Evolutionary conservation across 2,329 filamentous ascomycete species (phyloP).

Genomic region (Calonectria ilicicola): DNA sequence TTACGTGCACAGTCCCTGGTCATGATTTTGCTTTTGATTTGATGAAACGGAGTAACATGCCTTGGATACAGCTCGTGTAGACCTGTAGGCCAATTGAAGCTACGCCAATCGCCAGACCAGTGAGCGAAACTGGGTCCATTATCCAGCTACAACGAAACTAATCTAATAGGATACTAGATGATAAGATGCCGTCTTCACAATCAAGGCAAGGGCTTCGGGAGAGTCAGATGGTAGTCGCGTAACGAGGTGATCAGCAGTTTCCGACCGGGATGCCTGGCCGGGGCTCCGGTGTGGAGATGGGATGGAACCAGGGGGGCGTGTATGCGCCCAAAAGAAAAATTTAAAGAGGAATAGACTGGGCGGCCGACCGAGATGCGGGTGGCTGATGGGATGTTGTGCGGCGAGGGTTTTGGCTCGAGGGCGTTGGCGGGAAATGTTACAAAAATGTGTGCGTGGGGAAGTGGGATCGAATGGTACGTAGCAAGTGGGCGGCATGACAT

Average conservation of each 20-base stretch:
- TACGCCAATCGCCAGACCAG: slow-evolving; percentile 57
- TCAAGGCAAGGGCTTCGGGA: background rate
- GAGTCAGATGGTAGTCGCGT: background rate
- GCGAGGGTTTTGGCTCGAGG: slow-evolving; percentile 5
- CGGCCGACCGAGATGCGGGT: background rate
- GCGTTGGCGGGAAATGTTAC: slow-evolving; percentile 2
- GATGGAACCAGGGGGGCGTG: background rate
- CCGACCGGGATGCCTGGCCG: background rate
- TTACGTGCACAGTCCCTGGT: background rate
- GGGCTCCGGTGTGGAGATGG: background rate
- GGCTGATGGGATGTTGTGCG: slow-evolving; percentile 13
- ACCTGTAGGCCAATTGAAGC: slow-evolving; percentile 60
- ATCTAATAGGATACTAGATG: slow-evolving; percentile 2
- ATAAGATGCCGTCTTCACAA: background rate
- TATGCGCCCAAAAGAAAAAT: background rate
- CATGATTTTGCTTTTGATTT: background rate
- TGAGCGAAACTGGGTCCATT: slow-evolving; percentile 58
- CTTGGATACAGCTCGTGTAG: slow-evolving; percentile 60
- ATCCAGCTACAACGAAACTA: slow-evolving; percentile 4
- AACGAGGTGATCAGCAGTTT: background rate
- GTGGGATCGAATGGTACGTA: background rate
- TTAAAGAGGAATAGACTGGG: background rate
- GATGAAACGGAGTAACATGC: slow-evolving; percentile 36
- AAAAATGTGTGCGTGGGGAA: background rate
- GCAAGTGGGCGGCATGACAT: background rate